These are phyloP conservation scores for Camellia oleifera DNA, from an alignment of 179 eudicot genomes.

Conservation along the genomic window DNA sequence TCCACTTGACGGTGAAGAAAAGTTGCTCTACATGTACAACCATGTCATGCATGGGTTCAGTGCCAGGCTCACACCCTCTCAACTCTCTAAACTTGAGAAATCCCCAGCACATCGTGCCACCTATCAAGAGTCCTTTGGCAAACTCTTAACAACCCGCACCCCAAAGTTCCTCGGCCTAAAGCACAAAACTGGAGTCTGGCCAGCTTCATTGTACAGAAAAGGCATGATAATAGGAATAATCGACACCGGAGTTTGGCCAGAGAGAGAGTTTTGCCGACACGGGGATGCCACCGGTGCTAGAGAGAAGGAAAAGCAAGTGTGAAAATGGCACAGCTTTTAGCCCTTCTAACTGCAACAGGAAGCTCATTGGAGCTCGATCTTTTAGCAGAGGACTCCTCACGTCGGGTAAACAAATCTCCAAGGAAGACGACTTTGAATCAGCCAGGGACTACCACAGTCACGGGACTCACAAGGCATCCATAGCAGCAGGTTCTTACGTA, in stretches of 20 bases:
- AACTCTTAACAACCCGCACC: no score
- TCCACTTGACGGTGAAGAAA: neutral
- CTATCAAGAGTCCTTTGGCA: no score
- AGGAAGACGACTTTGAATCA: constrained; percentile 14
- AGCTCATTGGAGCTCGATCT: constrained; percentile 29
- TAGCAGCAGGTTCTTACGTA: no score
- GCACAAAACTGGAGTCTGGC: constrained; percentile 16
- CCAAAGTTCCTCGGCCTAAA: constrained; percentile 18
- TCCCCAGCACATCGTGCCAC: no score
- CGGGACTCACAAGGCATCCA: no score
- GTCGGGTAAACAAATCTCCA: neutral
- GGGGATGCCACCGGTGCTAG: constrained; percentile 25
- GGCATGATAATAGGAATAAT: constrained; percentile 26
- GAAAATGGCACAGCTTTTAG: constrained; percentile 21
- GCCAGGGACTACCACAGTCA: no score
- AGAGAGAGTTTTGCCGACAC: constrained; percentile 23
- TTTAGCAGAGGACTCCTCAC: constrained; percentile 23
- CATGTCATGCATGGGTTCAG: no score
- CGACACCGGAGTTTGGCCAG: constrained; percentile 28
- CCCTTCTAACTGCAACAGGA: constrained; percentile 22
- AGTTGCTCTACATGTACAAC: no score
- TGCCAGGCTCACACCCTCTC: no score
- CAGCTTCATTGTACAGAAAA: constrained; percentile 15
- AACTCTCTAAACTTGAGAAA: no score
- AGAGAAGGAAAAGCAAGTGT: constrained; percentile 25